Percentiles rank a stretch among this genome's conserved stretches.
Conservation (phyloP, 495 filamentous ascomycete genomes). For the Penicillium cosmopolitanum region DNA sequence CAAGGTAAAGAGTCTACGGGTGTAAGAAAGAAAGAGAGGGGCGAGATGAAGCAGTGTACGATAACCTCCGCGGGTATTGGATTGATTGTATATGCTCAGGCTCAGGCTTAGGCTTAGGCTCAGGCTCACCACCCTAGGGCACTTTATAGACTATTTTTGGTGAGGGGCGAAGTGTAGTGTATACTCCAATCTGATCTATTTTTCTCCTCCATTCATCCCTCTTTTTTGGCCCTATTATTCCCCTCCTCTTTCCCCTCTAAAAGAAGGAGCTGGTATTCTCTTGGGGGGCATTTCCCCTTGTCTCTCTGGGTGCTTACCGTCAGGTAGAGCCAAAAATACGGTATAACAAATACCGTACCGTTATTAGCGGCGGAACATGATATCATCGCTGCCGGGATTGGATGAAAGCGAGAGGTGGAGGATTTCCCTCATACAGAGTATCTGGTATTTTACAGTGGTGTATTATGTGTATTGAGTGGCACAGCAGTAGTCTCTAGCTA, state of each 20-base stretch:
- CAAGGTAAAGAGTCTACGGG: not conserved
- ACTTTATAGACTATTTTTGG: not conserved
- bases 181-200: constrained; percentile 8
- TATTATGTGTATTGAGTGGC: not conserved
- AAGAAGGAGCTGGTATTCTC: not conserved
- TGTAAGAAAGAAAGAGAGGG: not conserved
- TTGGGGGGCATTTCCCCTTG: not conserved
- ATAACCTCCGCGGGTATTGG: not conserved
- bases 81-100: not conserved
- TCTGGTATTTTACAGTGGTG: not conserved
- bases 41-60: not conserved
- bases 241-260: not conserved
- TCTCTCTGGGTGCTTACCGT: not conserved
- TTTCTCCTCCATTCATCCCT: too few relatives aligned
- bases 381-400: constrained; percentile 13
- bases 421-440: not conserved
- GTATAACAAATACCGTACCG: constrained; percentile 14
- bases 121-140: too few relatives aligned
- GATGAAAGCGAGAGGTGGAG: not conserved
- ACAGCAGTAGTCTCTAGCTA: not conserved
- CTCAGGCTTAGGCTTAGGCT: too few relatives aligned
- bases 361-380: constrained; percentile 2
- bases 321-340: not conserved
- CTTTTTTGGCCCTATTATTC: not conserved
- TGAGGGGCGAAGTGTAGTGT: too few relatives aligned